Conservation (phyloP, 495 filamentous ascomycete species). For the Penicillium cinerascens region DNA sequence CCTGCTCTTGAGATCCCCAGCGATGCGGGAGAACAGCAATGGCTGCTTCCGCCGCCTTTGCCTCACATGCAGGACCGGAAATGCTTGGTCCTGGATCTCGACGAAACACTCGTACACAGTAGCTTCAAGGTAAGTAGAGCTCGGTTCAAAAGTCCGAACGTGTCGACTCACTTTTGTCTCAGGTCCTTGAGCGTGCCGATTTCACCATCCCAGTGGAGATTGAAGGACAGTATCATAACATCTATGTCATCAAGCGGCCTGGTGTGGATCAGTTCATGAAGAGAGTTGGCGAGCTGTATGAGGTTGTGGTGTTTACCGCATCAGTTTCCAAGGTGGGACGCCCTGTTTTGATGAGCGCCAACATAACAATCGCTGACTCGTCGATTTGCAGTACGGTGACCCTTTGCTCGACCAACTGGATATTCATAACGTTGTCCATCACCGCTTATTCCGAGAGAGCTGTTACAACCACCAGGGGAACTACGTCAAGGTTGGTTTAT, state of each 20-base stretch:
- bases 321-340: conserved; percentile 90
- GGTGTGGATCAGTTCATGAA: conserved; percentile 99
- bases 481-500: conserved; percentile 75
- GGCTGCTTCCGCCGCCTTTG: conserved; percentile 72
- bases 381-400: conserved; percentile 75
- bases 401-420: conserved; percentile 95
- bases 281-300: conserved; percentile 93
- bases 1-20: conserved; percentile 26
- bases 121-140: conserved; percentile 82
- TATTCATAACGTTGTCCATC: conserved; percentile 95
- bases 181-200: conserved; percentile 98
- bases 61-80: conserved; percentile 81
- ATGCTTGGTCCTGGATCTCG: conserved; percentile 91
- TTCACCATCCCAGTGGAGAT: conserved; percentile 99
- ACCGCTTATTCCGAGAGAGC: conserved; percentile 94
- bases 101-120: conserved; percentile 98
- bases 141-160: background rate
- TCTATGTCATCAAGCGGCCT: conserved; percentile 98
- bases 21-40: conserved; percentile 54
- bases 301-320: conserved; percentile 97
- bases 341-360: background rate
- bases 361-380: conserved; percentile 8
- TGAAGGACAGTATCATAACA: conserved; percentile 97
- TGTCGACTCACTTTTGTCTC: conserved; percentile 13
- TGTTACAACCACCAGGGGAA: conserved; percentile 99